Evolutionary conservation across 805 yeast species (phyloP), one percentile per base, ranked within the genome.

Genomic region (Candida berthetii): DNA sequence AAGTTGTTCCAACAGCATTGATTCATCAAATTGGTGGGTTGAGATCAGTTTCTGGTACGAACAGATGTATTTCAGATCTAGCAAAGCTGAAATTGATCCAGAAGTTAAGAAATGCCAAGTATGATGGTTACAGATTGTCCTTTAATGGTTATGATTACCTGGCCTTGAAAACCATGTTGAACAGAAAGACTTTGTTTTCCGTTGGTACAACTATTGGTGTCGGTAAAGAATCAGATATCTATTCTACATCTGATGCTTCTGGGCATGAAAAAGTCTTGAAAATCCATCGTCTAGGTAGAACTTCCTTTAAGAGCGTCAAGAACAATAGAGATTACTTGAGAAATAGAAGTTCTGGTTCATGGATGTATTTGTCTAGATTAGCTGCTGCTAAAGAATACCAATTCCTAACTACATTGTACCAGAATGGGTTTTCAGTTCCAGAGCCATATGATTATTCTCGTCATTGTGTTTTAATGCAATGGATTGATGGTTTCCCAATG

Each of bases 221-320:
- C 39, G 99, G 99, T 54, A 93, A 93, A 58, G 99, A 93, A 63
- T 89, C 97, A 3, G 99, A 93, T 66, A 90, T 93, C 54, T 88
- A 84, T 61, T 74, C 90, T 11, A 90, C 85, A 1, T 80, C 82
- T 43, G 90, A 84, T 54, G 66, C 72, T 11, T 57, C 73, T 17
- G 93, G 91, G 1, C 53, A 57, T n/a, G 75, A 78, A 40, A 75
- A 77, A 52, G 96, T 90, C 15, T 65, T 93, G 57, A 93, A 93
- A 61, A 83, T 93, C 31, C 97, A 90, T 63, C 75, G 99, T 50
- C 70, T 93, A 44, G 99, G 99, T 28, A 78, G 99, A 58, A 85
- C 91, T 1, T 89, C 97, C 5, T 93, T 93, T 66, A 78, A 84
- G 49, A 85, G 96, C 0, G 96, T 93, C 35, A 90, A 89, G 63